Evolutionary conservation across 169 alveolate genomes (phyloP).

Genomic region (Prorocentrum cordatum): DNA sequence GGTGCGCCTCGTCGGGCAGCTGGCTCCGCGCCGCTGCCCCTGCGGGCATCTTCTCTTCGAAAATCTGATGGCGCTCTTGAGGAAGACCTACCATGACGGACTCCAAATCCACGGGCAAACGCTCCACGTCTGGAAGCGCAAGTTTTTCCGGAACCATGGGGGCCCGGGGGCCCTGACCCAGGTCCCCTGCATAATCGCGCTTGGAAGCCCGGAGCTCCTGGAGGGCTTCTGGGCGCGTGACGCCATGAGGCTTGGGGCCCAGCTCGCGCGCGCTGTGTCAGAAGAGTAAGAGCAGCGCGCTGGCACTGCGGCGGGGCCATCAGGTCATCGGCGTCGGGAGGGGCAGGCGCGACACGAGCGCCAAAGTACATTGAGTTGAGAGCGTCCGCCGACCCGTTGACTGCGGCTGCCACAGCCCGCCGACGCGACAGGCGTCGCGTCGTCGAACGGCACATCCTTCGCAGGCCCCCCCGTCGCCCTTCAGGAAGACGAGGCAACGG

Average conservation of each 20-base stretch:
- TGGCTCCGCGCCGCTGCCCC: not conserved
- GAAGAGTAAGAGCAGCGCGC: not conserved
- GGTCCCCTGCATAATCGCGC: not conserved
- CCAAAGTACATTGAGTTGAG: not conserved
- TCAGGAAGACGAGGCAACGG: not conserved
- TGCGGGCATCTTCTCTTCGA: not conserved
- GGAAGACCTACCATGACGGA: not conserved
- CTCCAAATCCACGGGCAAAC: not conserved
- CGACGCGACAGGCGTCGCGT: not conserved
- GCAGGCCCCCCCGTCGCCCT: too few relatives aligned
- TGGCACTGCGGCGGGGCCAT: not conserved
- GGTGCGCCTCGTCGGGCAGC: not conserved
- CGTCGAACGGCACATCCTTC: not conserved
- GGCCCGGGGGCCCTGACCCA: not conserved
- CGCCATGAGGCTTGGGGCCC: not conserved
- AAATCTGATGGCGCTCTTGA: not conserved
- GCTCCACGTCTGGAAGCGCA: not conserved
- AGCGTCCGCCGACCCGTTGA: not conserved
- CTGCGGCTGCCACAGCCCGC: not conserved
- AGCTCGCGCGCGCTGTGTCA: not conserved
- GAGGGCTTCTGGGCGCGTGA: conserved; percentile 7
- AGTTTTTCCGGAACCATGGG: not conserved
- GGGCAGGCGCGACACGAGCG: not conserved
- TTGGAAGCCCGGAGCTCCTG: conserved; percentile 30
- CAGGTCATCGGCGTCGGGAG: not conserved